phyloP scores from a whole-genome alignment of 139 green algal species.

The Protoeuglena noctilucae region DNA sequence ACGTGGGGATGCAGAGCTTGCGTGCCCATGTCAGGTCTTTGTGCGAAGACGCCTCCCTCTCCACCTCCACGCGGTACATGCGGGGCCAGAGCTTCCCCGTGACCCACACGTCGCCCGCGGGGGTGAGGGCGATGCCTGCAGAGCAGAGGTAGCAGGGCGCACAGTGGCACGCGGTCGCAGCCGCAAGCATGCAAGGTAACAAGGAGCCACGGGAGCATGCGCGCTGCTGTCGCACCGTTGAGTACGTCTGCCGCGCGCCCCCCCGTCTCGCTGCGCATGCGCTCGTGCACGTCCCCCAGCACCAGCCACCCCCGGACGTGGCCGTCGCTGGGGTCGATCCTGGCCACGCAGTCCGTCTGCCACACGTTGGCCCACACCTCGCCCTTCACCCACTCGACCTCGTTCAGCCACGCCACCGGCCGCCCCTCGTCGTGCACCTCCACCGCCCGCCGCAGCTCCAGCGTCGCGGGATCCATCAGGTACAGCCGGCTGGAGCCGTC shows the following conservation, averaged over 20 bases:
- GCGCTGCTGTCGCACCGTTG: no score
- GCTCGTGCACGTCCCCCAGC: neutral
- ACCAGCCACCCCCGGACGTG: conserved; percentile 4
- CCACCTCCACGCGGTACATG: conserved; percentile 7
- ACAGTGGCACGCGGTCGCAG: conserved; percentile 5
- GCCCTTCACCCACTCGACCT: conserved; percentile 7
- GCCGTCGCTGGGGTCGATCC: conserved; percentile 4
- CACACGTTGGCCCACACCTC: conserved; percentile 12
- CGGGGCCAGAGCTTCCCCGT: conserved; percentile 6
- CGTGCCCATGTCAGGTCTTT: no score
- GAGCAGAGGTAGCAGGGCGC: no score
- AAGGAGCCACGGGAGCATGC: no score
- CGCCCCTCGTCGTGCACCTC: neutral
- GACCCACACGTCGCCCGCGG: conserved; percentile 1
- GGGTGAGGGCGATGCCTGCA: no score
- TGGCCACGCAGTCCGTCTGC: conserved; percentile 7
- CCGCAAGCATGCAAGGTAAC: no score
- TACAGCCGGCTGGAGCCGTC: conserved; percentile 1
- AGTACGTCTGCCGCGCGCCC: conserved; percentile 6
- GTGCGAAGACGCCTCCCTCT: no score
- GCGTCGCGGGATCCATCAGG: conserved; percentile 3
- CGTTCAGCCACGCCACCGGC: conserved; percentile 4
- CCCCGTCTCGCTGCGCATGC: neutral
- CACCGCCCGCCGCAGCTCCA: neutral
- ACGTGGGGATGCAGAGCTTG: no score